Evolutionary conservation across 2,329 filamentous ascomycete species (phyloP), one percentile per base, ranked within the genome.

Genomic region (Aquanectria penicillioides): DNA sequence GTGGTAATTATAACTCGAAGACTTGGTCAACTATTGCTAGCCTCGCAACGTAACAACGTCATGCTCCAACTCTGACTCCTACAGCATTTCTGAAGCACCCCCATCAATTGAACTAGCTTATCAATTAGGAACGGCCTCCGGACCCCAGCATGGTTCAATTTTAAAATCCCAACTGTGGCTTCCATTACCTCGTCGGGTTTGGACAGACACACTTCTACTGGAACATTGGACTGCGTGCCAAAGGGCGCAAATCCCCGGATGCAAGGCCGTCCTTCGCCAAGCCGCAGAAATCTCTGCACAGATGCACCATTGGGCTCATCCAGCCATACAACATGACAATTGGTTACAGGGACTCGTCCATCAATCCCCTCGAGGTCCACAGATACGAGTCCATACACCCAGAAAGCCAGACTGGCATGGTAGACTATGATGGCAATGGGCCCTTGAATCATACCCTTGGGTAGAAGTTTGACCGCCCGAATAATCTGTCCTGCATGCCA

Each of bases 401-500:
- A 71, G 5, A 74, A 69, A 0, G 69, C 66, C 3, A 73, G 50
- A 9, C 64, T 70, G 0, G 72, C 71, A 22, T 71, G 68, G 9
- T 73, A 73, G 0, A 74, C 36, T 0, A 71, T 68, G 13, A 72
- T 69, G 0, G 69, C 71, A 17, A 59, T 58, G 7, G 66, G 65
- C 1, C 66, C 68, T 8, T 64, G 58, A 12, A 73, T 65, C 0
- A 63, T 57, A 0, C 60, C 68, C 7, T 56, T 59, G 0, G 64
- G 61, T 1, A 68, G 54, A 15, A 50, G 36, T 10, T 61, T 63
- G 2, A 65, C 64, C 23, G 61, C 57, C 5, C 67, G 62, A 5
- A 73, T 56, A 4, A 73, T 69, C 20, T 73, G 67, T n/a, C 67
- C 70, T 0, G 71, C 71, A 18, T 73, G 70, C 34, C 62, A 73